A percentile compares a stretch with the other conserved stretches of the same genome.
Evolutionary conservation across 169 alveolate species (phyloP).

Genomic region (Besnoitia besnoiti): DNA sequence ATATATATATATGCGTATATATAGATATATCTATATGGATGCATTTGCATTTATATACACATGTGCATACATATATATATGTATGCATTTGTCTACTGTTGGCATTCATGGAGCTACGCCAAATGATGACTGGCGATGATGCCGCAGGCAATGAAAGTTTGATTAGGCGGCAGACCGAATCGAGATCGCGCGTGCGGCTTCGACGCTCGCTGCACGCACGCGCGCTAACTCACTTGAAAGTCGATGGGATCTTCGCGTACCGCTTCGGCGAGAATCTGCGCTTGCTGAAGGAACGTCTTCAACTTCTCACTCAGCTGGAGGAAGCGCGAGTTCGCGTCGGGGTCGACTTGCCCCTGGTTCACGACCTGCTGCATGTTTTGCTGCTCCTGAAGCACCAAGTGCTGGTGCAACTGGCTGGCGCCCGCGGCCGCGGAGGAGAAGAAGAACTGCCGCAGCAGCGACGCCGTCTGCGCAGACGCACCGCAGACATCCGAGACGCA

Average conservation of each 20-base stretch:
- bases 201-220: too few species aligned
- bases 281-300: neutral
- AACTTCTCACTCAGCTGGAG: neutral
- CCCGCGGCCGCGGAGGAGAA: neutral
- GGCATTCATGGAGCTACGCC: neutral
- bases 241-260: neutral
- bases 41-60: neutral
- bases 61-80: neutral
- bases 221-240: neutral
- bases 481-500: neutral
- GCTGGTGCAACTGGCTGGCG: neutral
- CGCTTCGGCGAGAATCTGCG: neutral
- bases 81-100: neutral
- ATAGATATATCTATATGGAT: neutral
- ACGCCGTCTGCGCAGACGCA: neutral
- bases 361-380: slow-evolving; percentile 33
- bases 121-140: too few species aligned
- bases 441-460: neutral
- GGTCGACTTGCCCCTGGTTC: neutral
- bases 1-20: neutral
- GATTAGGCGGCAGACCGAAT: too few species aligned
- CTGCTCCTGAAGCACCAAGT: slow-evolving; percentile 32
- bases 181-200: too few species aligned
- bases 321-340: slow-evolving; percentile 2
- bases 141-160: too few species aligned